These are phyloP conservation scores for Striga hermonthica DNA, from an alignment of 305 asterid genomes.

Conservation along the genomic window DNA sequence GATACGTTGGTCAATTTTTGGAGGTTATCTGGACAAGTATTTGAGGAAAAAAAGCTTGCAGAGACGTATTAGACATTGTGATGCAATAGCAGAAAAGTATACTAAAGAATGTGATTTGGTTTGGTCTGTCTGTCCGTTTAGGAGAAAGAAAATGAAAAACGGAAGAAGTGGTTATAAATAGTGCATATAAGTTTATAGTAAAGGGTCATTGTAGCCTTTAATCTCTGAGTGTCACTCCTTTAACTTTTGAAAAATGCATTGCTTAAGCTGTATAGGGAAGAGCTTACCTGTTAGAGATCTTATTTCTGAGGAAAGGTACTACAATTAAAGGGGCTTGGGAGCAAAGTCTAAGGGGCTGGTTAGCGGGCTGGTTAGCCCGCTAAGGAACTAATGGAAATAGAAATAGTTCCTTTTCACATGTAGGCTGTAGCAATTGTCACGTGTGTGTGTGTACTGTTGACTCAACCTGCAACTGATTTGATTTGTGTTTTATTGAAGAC, in stretches of 20 bases:
- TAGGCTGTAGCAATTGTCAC: background rate
- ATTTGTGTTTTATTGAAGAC: background rate
- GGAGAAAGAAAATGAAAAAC: background rate
- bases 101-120: background rate
- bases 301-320: background rate
- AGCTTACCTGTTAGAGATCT: background rate
- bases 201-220: background rate
- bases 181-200: background rate
- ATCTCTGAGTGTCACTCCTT: background rate
- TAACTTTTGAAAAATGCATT: background rate
- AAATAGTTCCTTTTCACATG: background rate
- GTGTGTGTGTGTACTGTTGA: background rate
- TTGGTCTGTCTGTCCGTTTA: background rate
- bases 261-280: background rate
- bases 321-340: background rate
- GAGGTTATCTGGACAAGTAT: background rate
- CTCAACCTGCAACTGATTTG: background rate
- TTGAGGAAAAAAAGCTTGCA: background rate
- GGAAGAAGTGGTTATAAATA: constrained; percentile 5
- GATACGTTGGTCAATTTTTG: background rate
- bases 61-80: background rate
- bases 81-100: background rate
- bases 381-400: background rate
- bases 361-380: background rate
- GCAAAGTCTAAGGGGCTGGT: background rate